These are phyloP conservation scores for Peltaster fructicola DNA, from an alignment of 2,329 filamentous ascomycete genomes.

Conservation along the genomic window DNA sequence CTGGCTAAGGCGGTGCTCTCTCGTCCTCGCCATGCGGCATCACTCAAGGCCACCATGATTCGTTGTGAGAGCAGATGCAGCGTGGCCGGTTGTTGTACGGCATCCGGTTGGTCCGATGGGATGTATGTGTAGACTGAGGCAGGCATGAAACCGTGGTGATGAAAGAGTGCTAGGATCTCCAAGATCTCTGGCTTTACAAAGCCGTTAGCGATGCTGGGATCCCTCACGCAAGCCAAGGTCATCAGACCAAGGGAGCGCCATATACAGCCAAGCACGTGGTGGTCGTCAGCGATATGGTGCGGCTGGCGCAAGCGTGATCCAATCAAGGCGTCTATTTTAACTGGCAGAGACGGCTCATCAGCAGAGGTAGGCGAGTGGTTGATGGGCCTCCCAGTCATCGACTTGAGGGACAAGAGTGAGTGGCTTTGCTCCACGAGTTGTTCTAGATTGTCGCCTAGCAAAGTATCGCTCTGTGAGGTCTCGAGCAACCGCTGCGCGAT, in stretches of 20 bases:
- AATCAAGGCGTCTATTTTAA: too few species aligned
- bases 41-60: slow-evolving; percentile 31
- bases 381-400: too few species aligned
- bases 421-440: too few species aligned
- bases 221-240: slow-evolving; percentile 19
- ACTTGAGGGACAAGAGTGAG: too few species aligned
- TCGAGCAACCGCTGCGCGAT: slow-evolving; percentile 26
- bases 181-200: slow-evolving; percentile 26
- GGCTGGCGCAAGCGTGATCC: slow-evolving; percentile 3
- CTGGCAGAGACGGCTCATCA: too few species aligned
- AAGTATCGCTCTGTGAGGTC: slow-evolving; percentile 8
- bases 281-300: slow-evolving; percentile 12
- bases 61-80: slow-evolving; percentile 29
- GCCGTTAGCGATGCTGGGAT: slow-evolving; percentile 4
- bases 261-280: slow-evolving; percentile 25
- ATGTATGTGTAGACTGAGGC: slow-evolving; percentile 26
- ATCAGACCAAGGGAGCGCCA: slow-evolving; percentile 30
- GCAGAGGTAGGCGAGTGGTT: too few species aligned
- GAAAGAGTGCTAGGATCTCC: slow-evolving; percentile 30
- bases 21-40: slow-evolving; percentile 32
- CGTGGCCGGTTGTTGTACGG: slow-evolving; percentile 29
- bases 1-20: slow-evolving; percentile 17
- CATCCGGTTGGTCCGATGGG: slow-evolving; percentile 17
- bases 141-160: slow-evolving; percentile 30
- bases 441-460: too few species aligned